Percentiles rank a stretch among this genome's conserved stretches.
phyloP scores from a whole-genome alignment of 2,329 filamentous ascomycete genomes.

The Aspergillus sp. region DNA sequence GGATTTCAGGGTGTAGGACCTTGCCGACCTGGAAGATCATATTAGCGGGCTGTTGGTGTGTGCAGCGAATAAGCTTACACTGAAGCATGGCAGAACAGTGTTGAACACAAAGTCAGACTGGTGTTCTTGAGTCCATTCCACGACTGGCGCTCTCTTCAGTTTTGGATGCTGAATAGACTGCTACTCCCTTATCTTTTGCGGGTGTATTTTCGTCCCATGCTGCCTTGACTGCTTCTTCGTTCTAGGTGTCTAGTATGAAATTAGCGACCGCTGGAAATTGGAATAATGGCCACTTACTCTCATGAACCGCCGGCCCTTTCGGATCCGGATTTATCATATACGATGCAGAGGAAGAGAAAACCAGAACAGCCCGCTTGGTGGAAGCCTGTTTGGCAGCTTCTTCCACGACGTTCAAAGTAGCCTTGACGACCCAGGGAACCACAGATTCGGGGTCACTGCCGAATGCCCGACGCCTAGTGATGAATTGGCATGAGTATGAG shows the following conservation, averaged over 20 bases:
- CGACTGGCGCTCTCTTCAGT: constrained; percentile 41
- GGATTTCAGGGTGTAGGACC: constrained; percentile 26
- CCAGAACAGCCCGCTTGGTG: constrained; percentile 13
- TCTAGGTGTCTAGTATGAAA: constrained; percentile 15
- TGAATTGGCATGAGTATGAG: background rate
- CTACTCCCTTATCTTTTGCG: background rate
- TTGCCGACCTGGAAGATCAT: constrained; percentile 21
- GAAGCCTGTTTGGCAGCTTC: constrained; percentile 3
- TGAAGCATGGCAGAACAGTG: constrained; percentile 29
- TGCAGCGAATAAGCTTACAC: constrained; percentile 8
- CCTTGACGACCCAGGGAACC: constrained; percentile 27
- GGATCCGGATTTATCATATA: constrained; percentile 1
- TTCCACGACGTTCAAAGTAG: constrained; percentile 9
- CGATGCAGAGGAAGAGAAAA: constrained; percentile 13
- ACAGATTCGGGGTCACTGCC: constrained; percentile 38
- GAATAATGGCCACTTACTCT: constrained; percentile 30
- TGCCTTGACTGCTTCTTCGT: constrained; percentile 3
- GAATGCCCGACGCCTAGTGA: constrained; percentile 16
- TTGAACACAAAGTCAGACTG: constrained; percentile 44
- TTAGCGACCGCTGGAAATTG: constrained; percentile 29
- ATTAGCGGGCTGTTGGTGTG: background rate
- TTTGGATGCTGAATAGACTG: constrained; percentile 38
- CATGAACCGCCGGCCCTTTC: constrained; percentile 4
- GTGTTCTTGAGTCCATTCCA: constrained; percentile 44
- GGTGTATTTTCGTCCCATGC: constrained; percentile 2